Base-by-base conservation (phyloP, 805 yeast genomes). In the Candida xyloterini region DNA sequence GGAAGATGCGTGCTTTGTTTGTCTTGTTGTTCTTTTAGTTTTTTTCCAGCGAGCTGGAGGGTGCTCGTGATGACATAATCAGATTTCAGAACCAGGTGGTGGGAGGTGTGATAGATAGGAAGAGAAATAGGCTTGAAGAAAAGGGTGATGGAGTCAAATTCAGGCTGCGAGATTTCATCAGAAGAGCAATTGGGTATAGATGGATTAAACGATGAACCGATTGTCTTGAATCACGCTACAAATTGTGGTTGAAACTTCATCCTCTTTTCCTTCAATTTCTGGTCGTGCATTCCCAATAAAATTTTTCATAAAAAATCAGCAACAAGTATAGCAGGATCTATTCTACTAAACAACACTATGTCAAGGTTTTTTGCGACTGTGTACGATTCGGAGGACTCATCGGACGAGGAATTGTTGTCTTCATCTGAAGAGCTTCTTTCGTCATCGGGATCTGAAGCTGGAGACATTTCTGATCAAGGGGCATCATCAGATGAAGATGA, bases 301-400 rank as follows among this genome's bases (percentile, higher is more conserved):
- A 37, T 37, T 37, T 37, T 37, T 37, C 40, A 37, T 38, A 38
- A 38, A 18, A 38, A 38, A 31, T 31, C 32, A 32, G 32, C 36
- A 31, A 38, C 27, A 38, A 16, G 28, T 31, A 22, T 32, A 31
- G 36, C 32, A 31, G 30, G 33, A 38, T 31, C 42, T 37, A 30
- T 29, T 29, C 39, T 30, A 37, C 20, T 26, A 20, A 37, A 30
- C 22, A 30, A 31, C 35, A 41, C 28, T 22, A 89, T 89, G 95
- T 88, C 98, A 55, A 85, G 95, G 70, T 91, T 93, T 77, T 93
- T 93, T 72, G 79, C 80, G 40, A 67, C 79, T 20, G 68, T 67
- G 58, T 69, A 73, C 48, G 77, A 79, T 37, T 77, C 76, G 40
- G 72, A 75, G 33, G 52, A 48, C 30, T 71, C 77, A 26, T 73